Conservation (phyloP, 192 early-diverging fungal species). For the Funneliformis mosseae region DNA sequence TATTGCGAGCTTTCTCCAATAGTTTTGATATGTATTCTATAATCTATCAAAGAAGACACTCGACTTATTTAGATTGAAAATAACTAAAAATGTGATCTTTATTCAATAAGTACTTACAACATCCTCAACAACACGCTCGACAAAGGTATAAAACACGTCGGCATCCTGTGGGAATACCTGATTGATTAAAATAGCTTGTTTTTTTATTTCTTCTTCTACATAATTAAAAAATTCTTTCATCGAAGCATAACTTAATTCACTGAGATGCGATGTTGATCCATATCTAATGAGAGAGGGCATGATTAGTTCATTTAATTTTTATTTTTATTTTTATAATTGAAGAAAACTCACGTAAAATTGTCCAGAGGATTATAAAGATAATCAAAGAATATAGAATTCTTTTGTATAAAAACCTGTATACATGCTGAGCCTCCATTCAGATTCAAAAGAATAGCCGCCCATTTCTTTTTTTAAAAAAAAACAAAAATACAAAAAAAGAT, state of each 20-base stretch:
- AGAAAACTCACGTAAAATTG: conserved; percentile 52
- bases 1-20: conserved; percentile 60
- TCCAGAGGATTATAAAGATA: conserved; percentile 59
- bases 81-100: background rate
- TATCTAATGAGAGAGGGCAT: background rate
- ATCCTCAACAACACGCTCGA: conserved; percentile 83
- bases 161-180: conserved; percentile 70
- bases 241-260: conserved; percentile 36
- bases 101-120: conserved; percentile 41
- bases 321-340: no score
- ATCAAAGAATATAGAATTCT: conserved; percentile 86
- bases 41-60: conserved; percentile 46
- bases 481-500: conserved; percentile 22
- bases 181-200: conserved; percentile 63
- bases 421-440: conserved; percentile 74
- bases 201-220: conserved; percentile 65
- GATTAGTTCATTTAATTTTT: no score
- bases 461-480: conserved; percentile 43
- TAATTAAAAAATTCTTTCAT: conserved; percentile 65
- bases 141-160: conserved; percentile 72
- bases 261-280: background rate
- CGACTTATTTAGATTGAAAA: background rate
- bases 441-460: conserved; percentile 63
- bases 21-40: conserved; percentile 73
- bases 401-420: conserved; percentile 80